Conservation (phyloP, 1,284 basidiomycete species). For the Rhodofomes roseus region DNA sequence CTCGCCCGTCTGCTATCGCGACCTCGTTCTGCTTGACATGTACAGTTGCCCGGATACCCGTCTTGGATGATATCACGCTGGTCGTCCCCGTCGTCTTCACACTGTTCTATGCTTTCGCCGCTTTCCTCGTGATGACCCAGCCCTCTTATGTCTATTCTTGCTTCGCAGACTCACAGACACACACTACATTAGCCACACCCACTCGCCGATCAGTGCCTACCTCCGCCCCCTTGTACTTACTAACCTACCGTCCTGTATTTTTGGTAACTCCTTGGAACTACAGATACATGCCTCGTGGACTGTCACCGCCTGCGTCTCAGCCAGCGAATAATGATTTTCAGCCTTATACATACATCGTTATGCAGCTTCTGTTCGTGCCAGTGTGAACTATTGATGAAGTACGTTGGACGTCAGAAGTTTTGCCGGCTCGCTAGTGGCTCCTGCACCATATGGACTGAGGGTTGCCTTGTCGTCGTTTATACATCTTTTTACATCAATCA, state of each 20-base stretch:
- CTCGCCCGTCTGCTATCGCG: neutral
- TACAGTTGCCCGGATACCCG: neutral
- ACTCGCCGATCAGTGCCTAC: neutral
- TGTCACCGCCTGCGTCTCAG: too few species aligned
- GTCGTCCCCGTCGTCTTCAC: neutral
- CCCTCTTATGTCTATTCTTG: neutral
- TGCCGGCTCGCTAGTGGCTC: too few species aligned
- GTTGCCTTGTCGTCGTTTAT: too few species aligned
- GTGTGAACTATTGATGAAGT: too few species aligned
- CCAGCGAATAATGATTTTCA: too few species aligned
- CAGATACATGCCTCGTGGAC: neutral
- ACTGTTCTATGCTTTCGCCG: neutral
- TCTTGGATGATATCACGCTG: neutral
- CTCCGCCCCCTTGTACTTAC: neutral
- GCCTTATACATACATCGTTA: too few species aligned
- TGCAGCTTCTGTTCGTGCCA: too few species aligned
- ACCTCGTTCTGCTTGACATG: neutral
- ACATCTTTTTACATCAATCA: too few species aligned
- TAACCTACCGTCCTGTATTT: constrained; percentile 1
- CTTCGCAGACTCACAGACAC: neutral
- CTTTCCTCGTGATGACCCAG: neutral
- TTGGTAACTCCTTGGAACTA: neutral
- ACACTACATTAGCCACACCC: neutral
- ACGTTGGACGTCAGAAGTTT: too few species aligned
- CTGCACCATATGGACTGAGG: too few species aligned